A percentile compares a stretch with the other conserved stretches of the same genome.
Conservation (phyloP, 2,329 filamentous ascomycete genomes). For the Talaromyces sp. region DNA sequence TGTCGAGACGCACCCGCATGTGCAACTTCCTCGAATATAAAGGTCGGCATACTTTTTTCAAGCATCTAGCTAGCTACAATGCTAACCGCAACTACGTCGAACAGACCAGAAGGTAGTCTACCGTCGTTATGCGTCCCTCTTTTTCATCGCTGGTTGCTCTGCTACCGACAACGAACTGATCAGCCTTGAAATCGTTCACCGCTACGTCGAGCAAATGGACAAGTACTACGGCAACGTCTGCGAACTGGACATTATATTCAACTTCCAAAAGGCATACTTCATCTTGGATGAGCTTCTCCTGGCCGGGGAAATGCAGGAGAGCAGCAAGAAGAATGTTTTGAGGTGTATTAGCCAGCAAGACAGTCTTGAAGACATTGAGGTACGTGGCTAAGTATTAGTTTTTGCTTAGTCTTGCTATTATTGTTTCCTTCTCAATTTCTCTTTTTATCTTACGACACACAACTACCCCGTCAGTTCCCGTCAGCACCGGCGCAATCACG, state of each 20-base stretch:
- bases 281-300: constrained; percentile 95
- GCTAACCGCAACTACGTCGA: constrained; percentile 20
- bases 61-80: not conserved
- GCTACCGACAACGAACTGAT: constrained; percentile 98
- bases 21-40: constrained; percentile 99
- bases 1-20: constrained; percentile 95
- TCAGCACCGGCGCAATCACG: constrained; percentile 18
- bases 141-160: constrained; percentile 97
- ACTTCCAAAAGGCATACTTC: constrained; percentile 99
- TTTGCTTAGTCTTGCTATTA: not conserved
- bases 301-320: constrained; percentile 96
- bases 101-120: constrained; percentile 98
- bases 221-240: constrained; percentile 99
- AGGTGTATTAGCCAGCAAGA: constrained; percentile 96
- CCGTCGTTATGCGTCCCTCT: constrained; percentile 95
- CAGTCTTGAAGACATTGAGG: constrained; percentile 98
- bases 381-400: constrained; percentile 52
- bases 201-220: constrained; percentile 99
- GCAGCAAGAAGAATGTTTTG: constrained; percentile 98
- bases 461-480: not conserved
- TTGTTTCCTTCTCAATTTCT: not conserved
- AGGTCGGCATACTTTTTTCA: constrained; percentile 54
- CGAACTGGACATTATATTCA: constrained; percentile 99
- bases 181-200: constrained; percentile 96
- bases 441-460: not conserved